Evolutionary conservation across 352 stramenopile species (phyloP), one percentile per base, ranked within the genome.

Genomic region (Phytophthora agathidicida): DNA sequence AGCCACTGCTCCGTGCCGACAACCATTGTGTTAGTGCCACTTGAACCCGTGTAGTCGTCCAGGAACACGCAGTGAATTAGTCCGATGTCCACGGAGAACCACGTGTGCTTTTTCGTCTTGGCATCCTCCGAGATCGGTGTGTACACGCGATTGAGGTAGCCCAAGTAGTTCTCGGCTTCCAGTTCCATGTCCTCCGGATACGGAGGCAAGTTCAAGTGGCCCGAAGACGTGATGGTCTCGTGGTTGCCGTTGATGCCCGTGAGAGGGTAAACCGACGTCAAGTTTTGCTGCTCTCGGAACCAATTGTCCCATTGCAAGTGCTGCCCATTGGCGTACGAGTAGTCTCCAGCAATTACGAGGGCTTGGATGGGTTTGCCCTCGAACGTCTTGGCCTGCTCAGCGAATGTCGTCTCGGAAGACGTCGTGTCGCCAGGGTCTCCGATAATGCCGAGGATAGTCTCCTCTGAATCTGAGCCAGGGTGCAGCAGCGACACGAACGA

Each of bases 281-380:
- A 51, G 35, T 78, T 72, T 46, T 80, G 66, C 49, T 83, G 76
- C 52, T 89, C 47, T 8, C 49, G 57, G 46, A 83, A 82, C 67
- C 81, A 92, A 22, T 79, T 84, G 68, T 92, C 83, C 83, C 83
- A 92, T 65, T 83, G 73, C 38, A 62, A 30, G 60, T 88, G 78
- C 19, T 81, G 53, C 7, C 83, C 80, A 43, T 92, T 86, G 17
- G 77, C 77, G 61, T 92, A 92, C 47, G 80, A 69, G 32, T 83
- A 81, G 58, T 92, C 82, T 0, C 82, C 78, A 16, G 58, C 75
- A 32, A 87, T 75, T 4, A 92, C 39, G 14, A 90, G 54, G 2
- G 62, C 66, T 35, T 83, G 69, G 6, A 75, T 77, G 35, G 60
- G 47, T 20, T 77, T 71, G 28, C 63, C 68, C 30, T 82, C 61